Evolutionary conservation across 805 yeast species (phyloP), one percentile per base, ranked within the genome.

Genomic region (Ogataea methanolica): DNA sequence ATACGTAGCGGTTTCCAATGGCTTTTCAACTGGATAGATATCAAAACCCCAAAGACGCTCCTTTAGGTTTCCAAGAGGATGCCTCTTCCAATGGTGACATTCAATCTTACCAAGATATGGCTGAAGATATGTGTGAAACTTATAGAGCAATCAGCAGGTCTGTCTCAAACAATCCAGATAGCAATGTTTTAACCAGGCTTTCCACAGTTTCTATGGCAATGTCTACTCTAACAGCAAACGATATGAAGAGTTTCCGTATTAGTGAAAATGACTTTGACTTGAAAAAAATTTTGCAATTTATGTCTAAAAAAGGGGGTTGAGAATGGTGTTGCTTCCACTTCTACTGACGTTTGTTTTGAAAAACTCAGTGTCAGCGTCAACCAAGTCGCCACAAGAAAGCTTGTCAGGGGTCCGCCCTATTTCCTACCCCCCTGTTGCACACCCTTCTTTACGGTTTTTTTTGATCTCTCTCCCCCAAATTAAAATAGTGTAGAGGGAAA

Each of bases 331-430:
- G 66, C 67, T 40, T 15, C 31, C 9, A 36, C 41, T 31, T 43
- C 45, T 16, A 59, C 75, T 8, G 80, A 80, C 50, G 70, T 78
- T 4, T 56, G 65, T 3, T 70, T 75, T 53, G 56, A 65, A 48
- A 63, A 73, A 52, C 59, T 74, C 37, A 59, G 69, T n/a, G 69
- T 66, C n/a, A 43, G 4, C 21, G n/a, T n/a, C n/a, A n/a, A n/a
- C 21, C 21, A 2, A 19, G 21, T 19, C 21, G 4, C 4, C 21
- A 19, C 21, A 19, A 3, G 21, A 19, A 4, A 19, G 21, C 21
- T 19, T 19, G 21, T 19, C 2, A 3, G 4, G 21, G 21, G 4
- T 19, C 21, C 4, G 4, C 21, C 21, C 21, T 19, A 19, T 19
- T 19, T 19, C 21, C 4, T 19, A 19, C 21, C 21, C 21, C 21